A percentile compares a stretch with the other conserved stretches of the same genome.
Evolutionary conservation across 768 basidiomycete species (phyloP).

Genomic region (Hortiboletus flavorubellus): DNA sequence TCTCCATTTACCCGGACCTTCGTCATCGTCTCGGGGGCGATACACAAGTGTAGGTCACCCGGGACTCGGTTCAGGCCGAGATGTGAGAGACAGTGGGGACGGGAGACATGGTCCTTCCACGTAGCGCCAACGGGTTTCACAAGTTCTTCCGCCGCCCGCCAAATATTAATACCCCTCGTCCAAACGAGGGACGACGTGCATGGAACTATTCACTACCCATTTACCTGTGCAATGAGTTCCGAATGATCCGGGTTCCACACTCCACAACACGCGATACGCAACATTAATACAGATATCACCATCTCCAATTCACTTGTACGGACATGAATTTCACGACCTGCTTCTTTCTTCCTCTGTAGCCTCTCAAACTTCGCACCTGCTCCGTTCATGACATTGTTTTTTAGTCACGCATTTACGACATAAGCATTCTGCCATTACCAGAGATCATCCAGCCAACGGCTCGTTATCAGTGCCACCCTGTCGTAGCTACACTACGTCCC

Average conservation of each 20-base stretch:
- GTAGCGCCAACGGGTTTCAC: slow-evolving; percentile 23
- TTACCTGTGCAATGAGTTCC: neutral
- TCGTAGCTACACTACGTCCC: slow-evolving; percentile 14
- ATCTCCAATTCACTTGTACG: slow-evolving; percentile 11
- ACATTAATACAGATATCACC: slow-evolving; percentile 3
- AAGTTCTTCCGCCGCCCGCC: neutral
- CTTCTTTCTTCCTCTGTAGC: slow-evolving; percentile 6
- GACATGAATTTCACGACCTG: slow-evolving; percentile 16
- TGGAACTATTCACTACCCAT: slow-evolving; percentile 6
- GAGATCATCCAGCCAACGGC: too few relatives aligned
- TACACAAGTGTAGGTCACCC: slow-evolving; percentile 27
- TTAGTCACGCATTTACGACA: slow-evolving; percentile 21
- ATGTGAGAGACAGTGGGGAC: slow-evolving; percentile 35
- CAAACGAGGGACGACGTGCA: neutral
- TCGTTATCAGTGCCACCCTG: too few relatives aligned
- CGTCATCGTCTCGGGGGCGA: slow-evolving; percentile 32
- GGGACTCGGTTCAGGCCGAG: slow-evolving; percentile 32
- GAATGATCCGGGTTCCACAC: slow-evolving; percentile 12
- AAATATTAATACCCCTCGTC: neutral
- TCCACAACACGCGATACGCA: slow-evolving; percentile 11
- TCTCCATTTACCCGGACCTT: slow-evolving; percentile 32
- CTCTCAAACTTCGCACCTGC: slow-evolving; percentile 8
- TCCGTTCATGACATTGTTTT: slow-evolving; percentile 6
- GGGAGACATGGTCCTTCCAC: slow-evolving; percentile 27
- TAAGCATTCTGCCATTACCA: slow-evolving; percentile 16